These are phyloP conservation scores for Toxoplasma gondii DNA, from an alignment of 169 alveolate genomes.

Conservation along the genomic window DNA sequence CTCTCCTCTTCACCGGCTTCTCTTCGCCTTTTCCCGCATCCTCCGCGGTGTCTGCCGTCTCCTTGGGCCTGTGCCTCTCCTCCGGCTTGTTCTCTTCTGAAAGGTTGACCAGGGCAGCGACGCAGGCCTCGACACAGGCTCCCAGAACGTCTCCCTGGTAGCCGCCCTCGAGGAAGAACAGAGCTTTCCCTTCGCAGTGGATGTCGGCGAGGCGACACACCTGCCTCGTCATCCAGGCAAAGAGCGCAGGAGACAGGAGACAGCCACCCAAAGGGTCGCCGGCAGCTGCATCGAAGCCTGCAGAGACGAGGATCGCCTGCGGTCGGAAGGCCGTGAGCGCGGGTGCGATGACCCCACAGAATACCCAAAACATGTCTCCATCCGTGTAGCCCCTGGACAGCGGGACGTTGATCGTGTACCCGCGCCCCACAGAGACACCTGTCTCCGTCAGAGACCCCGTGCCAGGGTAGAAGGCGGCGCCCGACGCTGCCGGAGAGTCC, in stretches of 20 bases:
- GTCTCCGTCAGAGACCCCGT: background rate
- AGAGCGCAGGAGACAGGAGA: conserved; percentile 84
- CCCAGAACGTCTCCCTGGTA: background rate
- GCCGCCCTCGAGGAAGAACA: conserved; percentile 89
- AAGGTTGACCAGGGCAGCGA: background rate
- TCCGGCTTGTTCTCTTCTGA: no score
- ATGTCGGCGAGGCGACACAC: conserved; percentile 88
- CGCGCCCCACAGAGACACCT: conserved; percentile 36
- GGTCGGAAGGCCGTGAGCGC: conserved; percentile 90
- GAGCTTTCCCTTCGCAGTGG: conserved; percentile 88
- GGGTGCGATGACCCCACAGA: conserved; percentile 82
- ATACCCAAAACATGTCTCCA: conserved; percentile 76
- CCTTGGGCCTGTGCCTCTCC: no score
- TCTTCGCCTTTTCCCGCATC: background rate
- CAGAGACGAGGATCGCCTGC: conserved; percentile 93
- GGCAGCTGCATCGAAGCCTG: conserved; percentile 95
- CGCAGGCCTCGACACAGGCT: conserved; percentile 1
- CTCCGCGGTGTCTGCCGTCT: background rate
- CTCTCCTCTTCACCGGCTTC: background rate
- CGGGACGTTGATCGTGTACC: conserved; percentile 76
- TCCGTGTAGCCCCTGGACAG: conserved; percentile 73
- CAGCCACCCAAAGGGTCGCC: conserved; percentile 84
- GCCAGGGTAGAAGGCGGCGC: conserved; percentile 9
- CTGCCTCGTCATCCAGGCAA: conserved; percentile 89
- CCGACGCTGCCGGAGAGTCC: background rate